These are phyloP conservation scores for Aspergillus sp. DNA, from an alignment of 2,329 filamentous ascomycete genomes.

Conservation along the genomic window DNA sequence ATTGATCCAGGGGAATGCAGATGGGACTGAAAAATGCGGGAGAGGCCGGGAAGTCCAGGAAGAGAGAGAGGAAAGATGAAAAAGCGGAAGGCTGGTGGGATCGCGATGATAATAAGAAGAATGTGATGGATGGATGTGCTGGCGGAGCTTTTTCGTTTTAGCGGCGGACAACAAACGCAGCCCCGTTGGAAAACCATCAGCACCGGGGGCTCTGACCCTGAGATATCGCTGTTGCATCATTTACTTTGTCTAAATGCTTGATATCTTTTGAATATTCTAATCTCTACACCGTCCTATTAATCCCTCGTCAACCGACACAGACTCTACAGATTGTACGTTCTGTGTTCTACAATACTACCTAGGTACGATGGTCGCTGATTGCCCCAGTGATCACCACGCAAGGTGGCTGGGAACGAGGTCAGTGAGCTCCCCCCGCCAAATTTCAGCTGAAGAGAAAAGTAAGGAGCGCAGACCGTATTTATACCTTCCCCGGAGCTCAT, in stretches of 20 bases:
- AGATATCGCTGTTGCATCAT: too few species aligned
- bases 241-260: too few species aligned
- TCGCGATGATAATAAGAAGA: background rate
- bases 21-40: background rate
- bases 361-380: background rate
- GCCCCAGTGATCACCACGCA: constrained; percentile 1
- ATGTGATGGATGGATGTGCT: constrained; percentile 1
- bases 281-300: too few species aligned
- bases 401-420: background rate
- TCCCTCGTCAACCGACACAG: background rate
- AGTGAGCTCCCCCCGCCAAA: background rate
- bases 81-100: constrained; percentile 26
- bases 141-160: constrained; percentile 4
- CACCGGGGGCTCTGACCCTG: too few species aligned
- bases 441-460: background rate
- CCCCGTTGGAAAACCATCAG: constrained; percentile 3
- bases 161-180: constrained; percentile 10
- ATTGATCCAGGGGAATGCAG: background rate
- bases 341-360: too few species aligned
- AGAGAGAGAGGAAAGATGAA: constrained; percentile 10
- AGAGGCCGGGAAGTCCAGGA: constrained; percentile 8
- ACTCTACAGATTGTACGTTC: too few species aligned
- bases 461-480: background rate
- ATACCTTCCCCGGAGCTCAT: background rate
- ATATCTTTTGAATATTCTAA: background rate